phyloP scores from a whole-genome alignment of 345 rosid species.

The Kernera saxatilis region DNA sequence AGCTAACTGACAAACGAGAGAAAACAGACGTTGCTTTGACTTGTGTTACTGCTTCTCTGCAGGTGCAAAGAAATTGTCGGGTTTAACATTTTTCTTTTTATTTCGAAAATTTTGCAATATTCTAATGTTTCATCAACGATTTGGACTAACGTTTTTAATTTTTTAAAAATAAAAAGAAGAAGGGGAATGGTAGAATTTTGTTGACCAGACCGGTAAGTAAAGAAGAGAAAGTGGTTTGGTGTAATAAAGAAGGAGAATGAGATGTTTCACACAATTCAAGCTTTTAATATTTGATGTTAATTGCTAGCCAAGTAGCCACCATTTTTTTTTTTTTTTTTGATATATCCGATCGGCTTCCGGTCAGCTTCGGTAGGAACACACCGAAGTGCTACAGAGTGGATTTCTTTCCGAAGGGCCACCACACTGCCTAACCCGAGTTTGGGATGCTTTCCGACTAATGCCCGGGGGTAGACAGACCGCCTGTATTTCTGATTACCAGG shows the following conservation, averaged over 20 bases:
- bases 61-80: background rate
- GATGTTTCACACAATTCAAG: slow-evolving; percentile 20
- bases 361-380: too few species aligned
- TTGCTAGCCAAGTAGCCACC: slow-evolving; percentile 11
- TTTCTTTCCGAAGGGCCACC: too few species aligned
- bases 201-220: slow-evolving; percentile 31
- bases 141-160: background rate
- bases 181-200: slow-evolving; percentile 6
- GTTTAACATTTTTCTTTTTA: background rate
- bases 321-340: too few species aligned
- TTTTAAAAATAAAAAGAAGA: background rate
- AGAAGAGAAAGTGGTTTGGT: slow-evolving; percentile 22
- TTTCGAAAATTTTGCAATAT: background rate
- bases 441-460: too few species aligned
- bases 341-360: too few species aligned
- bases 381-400: too few species aligned
- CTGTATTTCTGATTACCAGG: too few species aligned
- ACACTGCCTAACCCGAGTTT: too few species aligned
- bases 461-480: too few species aligned
- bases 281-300: slow-evolving; percentile 14
- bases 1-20: slow-evolving; percentile 21
- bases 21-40: slow-evolving; percentile 28
- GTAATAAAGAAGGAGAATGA: slow-evolving; percentile 15
- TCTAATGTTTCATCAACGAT: background rate
- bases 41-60: slow-evolving; percentile 7